phyloP scores from a whole-genome alignment of 179 eudicot genomes.

The Heliamphora pulchella region DNA sequence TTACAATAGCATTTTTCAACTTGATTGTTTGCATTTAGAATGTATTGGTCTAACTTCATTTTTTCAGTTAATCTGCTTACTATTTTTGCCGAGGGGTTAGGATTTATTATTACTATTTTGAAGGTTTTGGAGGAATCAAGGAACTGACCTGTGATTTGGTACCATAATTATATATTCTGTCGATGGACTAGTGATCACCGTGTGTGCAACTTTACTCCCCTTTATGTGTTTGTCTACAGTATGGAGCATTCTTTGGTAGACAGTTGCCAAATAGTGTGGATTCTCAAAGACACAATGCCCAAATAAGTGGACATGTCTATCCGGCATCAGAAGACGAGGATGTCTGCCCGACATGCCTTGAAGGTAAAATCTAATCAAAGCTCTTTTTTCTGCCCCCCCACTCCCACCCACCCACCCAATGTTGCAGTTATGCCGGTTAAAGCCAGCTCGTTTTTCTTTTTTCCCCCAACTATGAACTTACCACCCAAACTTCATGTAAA shows the following conservation, averaged over 20 bases:
- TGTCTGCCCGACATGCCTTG: constrained; percentile 51
- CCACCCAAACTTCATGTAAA: neutral
- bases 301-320: neutral
- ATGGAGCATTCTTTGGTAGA: constrained; percentile 35
- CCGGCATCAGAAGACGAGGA: constrained; percentile 31
- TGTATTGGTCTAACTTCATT: neutral
- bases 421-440: too few relatives aligned
- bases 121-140: neutral
- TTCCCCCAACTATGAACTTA: neutral
- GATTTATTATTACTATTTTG: neutral
- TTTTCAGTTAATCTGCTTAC: too few relatives aligned
- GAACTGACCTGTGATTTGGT: neutral
- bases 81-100: neutral
- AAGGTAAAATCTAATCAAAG: constrained; percentile 29
- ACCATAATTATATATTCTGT: neutral
- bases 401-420: too few relatives aligned
- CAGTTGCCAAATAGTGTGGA: constrained; percentile 6
- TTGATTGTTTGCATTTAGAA: neutral
- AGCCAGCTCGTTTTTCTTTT: neutral
- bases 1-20: neutral
- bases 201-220: neutral
- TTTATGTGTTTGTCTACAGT: constrained; percentile 25
- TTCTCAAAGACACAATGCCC: neutral
- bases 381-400: too few relatives aligned
- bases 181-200: neutral